Evolutionary conservation across 2,329 filamentous ascomycete genomes (phyloP), one percentile per base, ranked within the genome.

Genomic region (Ophiocordyceps camponoti-saundersi): DNA sequence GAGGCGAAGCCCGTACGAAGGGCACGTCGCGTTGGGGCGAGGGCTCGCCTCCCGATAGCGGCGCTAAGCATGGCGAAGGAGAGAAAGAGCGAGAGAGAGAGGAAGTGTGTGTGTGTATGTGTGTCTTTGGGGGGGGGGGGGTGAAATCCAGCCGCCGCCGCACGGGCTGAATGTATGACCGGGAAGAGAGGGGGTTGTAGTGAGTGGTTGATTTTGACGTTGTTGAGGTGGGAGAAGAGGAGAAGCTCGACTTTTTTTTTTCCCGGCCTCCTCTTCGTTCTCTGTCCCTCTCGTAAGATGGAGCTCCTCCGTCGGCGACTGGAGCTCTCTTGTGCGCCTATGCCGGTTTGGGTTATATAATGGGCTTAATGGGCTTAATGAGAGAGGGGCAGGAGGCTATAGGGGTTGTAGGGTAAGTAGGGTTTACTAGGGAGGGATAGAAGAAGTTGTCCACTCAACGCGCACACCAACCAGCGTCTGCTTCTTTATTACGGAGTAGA

Each of bases 31-130:
- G 72, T 65, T 54, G 64, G 64, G 53, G 62, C 67, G 60, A 80
- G 69, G 61, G 68, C 69, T 61, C 75, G 75, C 73, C 77, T 75
- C 68, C 77, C 70, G 58, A 80, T 68, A 56, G 75, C 73, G 56
- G 75, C 74, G 63, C 73, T 72, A 66, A 80, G 72, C 77, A 81
- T 81, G 48, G 53, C 60, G 54, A 50, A 49, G 55, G 44, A 60
- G 54, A 55, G 59, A 56, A 49, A 56, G 55, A 59, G 8, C 16
- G 3, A n/a, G n/a, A n/a, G n/a, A n/a, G n/a, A n/a, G n/a, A n/a
- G n/a, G n/a, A n/a, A n/a, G n/a, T n/a, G n/a, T n/a, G n/a, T n/a
- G n/a, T n/a, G n/a, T n/a, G n/a, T n/a, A n/a, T n/a, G n/a, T n/a
- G n/a, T n/a, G n/a, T n/a, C n/a, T n/a, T n/a, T n/a, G 20, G 6